Conservation (phyloP, 345 rosid genomes). For the Acer yangbiense region DNA sequence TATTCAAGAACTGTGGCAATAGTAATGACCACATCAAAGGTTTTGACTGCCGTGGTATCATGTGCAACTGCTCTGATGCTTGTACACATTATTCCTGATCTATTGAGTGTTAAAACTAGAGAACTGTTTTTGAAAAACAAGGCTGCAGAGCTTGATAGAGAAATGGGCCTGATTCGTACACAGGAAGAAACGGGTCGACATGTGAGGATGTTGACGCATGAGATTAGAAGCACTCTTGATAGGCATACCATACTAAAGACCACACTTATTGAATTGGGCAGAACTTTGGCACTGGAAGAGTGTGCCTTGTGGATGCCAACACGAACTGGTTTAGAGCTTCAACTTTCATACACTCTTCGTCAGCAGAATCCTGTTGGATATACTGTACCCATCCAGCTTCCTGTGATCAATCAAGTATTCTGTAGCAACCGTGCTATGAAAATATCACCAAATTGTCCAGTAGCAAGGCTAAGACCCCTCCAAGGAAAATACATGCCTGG, state of each 20-base stretch:
- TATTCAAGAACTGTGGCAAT: conserved; percentile 78
- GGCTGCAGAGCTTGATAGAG: conserved; percentile 97
- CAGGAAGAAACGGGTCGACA: conserved; percentile 98
- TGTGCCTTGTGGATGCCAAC: conserved; percentile 99
- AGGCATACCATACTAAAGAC: conserved; percentile 90
- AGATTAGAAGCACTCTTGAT: conserved; percentile 93
- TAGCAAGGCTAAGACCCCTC: conserved; percentile 82
- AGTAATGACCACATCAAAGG: conserved; percentile 83
- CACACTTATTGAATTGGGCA: conserved; percentile 91
- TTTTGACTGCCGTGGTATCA: conserved; percentile 84
- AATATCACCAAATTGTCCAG: conserved; percentile 87
- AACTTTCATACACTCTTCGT: conserved; percentile 87
- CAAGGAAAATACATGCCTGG: conserved; percentile 85
- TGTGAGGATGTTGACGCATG: conserved; percentile 97
- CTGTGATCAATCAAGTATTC: conserved; percentile 92
- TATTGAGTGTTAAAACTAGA: conserved; percentile 87
- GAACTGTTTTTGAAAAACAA: conserved; percentile 89
- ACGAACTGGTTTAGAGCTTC: conserved; percentile 91
- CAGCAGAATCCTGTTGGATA: conserved; percentile 93
- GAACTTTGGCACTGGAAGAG: conserved; percentile 89
- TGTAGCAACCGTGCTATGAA: conserved; percentile 66
- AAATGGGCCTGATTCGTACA: conserved; percentile 95
- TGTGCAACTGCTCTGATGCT: conserved; percentile 97
- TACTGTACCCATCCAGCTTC: conserved; percentile 94
- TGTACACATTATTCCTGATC: conserved; percentile 94